A percentile compares a stretch with the other conserved stretches of the same genome.
Conservation (phyloP, 805 yeast genomes). For the Lipomyces starkeyi region DNA sequence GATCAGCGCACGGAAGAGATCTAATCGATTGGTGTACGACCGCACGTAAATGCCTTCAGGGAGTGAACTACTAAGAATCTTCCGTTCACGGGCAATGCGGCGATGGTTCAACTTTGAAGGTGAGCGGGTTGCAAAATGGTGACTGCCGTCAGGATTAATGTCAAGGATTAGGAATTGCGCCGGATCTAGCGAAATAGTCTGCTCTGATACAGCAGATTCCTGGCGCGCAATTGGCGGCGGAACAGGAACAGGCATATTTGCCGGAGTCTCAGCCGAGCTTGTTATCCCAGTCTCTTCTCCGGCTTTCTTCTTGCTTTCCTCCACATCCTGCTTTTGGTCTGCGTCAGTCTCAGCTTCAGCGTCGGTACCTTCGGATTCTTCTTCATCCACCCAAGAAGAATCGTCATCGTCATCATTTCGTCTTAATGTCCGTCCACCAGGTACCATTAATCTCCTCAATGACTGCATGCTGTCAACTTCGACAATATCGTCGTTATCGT, state of each 20-base stretch:
- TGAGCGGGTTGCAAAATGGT: conserved; percentile 16
- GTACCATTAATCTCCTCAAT: conserved; percentile 11
- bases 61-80: conserved; percentile 31
- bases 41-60: conserved; percentile 37
- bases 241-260: not conserved
- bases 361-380: conserved; percentile 12
- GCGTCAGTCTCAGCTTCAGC: conserved; percentile 7
- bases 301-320: not conserved
- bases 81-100: conserved; percentile 31
- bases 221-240: conserved; percentile 10
- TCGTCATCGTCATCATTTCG: conserved; percentile 18
- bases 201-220: conserved; percentile 12
- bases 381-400: conserved; percentile 32
- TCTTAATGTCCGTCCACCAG: not conserved
- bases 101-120: conserved; percentile 26
- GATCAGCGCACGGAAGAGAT: conserved; percentile 32
- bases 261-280: not conserved
- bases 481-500: conserved; percentile 9
- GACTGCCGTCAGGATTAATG: conserved; percentile 18
- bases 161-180: conserved; percentile 30
- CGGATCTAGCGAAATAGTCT: conserved; percentile 1
- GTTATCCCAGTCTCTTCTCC: not conserved
- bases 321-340: not conserved
- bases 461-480: not conserved
- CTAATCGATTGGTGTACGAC: conserved; percentile 32